These are phyloP conservation scores for Leccinum truebloodii DNA, from an alignment of 768 basidiomycete species.

Conservation along the genomic window DNA sequence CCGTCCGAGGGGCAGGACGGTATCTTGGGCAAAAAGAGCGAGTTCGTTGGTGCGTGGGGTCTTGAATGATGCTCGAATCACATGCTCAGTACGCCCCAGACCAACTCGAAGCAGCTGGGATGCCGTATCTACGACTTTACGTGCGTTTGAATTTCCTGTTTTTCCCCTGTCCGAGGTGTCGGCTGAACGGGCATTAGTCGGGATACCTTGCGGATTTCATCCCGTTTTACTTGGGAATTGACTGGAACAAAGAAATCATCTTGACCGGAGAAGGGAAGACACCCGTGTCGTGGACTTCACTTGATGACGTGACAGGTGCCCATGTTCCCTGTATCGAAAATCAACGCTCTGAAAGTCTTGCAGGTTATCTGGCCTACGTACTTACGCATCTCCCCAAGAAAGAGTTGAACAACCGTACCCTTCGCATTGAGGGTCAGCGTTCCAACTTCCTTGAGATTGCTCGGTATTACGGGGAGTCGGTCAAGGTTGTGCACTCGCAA, in stretches of 20 bases:
- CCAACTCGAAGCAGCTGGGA: conserved; percentile 14
- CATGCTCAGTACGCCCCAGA: not conserved
- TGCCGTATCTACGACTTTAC: conserved; percentile 24
- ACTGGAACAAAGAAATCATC: conserved; percentile 15
- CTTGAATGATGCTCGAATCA: not conserved
- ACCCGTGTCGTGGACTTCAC: conserved; percentile 26
- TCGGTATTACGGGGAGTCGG: conserved; percentile 9
- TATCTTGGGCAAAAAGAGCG: conserved; percentile 17
- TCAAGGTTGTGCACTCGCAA: conserved; percentile 5
- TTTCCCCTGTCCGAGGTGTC: not conserved
- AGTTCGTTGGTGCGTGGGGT: conserved; percentile 16
- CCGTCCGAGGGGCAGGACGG: conserved; percentile 25
- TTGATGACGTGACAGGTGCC: conserved; percentile 24
- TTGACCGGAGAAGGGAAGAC: conserved; percentile 24
- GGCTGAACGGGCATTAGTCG: conserved; percentile 8
- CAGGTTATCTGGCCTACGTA: conserved; percentile 25
- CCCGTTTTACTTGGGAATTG: conserved; percentile 23
- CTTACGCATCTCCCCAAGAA: conserved; percentile 16
- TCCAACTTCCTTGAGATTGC: conserved; percentile 11
- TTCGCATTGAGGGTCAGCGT: conserved; percentile 23
- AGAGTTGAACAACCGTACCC: conserved; percentile 13
- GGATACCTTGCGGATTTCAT: conserved; percentile 28
- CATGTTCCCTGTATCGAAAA: not conserved
- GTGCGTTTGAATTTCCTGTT: conserved; percentile 11
- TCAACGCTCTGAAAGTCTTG: not conserved